phyloP scores from a whole-genome alignment of 1,284 basidiomycete genomes.

The Heliocybe sulcata region DNA sequence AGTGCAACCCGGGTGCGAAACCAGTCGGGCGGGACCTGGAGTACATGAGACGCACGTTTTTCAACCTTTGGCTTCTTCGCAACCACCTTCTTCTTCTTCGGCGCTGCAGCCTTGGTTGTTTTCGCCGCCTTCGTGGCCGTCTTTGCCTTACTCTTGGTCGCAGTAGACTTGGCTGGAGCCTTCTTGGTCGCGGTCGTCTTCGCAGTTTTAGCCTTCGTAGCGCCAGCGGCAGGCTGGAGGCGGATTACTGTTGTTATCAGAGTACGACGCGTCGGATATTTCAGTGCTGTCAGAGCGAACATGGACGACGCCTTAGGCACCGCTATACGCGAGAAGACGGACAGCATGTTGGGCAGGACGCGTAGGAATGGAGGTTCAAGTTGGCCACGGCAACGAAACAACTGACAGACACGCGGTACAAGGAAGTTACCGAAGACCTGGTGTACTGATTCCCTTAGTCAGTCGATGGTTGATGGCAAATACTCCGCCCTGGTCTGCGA shows the following conservation, averaged over 20 bases:
- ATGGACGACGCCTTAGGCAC: background rate
- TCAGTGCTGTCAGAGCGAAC: background rate
- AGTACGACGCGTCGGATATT: background rate
- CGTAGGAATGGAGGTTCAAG: background rate
- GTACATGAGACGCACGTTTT: background rate
- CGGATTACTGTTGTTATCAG: background rate
- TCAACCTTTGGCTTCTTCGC: background rate
- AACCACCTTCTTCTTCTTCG: background rate
- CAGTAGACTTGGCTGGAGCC: background rate
- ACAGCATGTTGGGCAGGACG: background rate
- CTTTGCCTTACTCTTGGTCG: too few species aligned
- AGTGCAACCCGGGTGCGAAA: background rate
- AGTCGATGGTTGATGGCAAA: too few species aligned
- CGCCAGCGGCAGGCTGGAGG: background rate
- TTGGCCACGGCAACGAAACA: too few species aligned
- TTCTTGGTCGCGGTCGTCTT: background rate
- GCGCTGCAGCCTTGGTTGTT: background rate
- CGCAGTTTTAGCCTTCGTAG: background rate
- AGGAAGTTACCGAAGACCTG: too few species aligned
- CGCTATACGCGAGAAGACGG: background rate
- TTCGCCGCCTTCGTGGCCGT: background rate
- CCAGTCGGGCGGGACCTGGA: background rate
- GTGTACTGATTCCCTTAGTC: too few species aligned
- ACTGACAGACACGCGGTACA: too few species aligned
- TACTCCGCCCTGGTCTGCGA: too few species aligned